Evolutionary conservation across 164 flowering plant genomes (phyloP), one percentile per base, ranked within the genome.

Genomic region (Aristolochia fimbriata): DNA sequence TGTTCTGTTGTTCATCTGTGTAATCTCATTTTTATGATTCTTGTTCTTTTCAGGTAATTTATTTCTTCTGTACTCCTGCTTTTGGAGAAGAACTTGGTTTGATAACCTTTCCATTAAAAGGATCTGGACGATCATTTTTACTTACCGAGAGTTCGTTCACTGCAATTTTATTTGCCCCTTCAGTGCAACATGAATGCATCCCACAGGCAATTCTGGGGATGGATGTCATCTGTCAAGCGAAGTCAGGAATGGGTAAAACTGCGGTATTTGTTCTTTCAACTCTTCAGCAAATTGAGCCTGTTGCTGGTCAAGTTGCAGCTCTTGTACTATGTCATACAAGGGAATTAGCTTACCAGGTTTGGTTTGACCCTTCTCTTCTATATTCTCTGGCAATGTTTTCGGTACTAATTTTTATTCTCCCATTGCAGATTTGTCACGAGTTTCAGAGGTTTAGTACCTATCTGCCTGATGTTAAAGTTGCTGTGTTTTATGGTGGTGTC

Each of bases 201-300:
- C 98, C 98, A 52, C 98, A 92, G 81, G 98, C 98, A 25, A 92
- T 89, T 25, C 65, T 92, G 73, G 98, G 98, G 55, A 92, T 92
- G 98, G 96, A 92, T 80, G 98, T 92, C 47, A 87, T 93, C 51
- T 93, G 98, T 62, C 98, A 93, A 84, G 98, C 98, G 0, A 93
- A 93, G 60, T 93, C 98, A 27, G 98, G 98, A 31, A 93, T 93
- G 98, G 98, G 98, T 11, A 93, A 93, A 70, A 93, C 98, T 59
- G 98, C 98, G 46, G 98, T 93, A 13, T 93, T 93, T 74, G 98
- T 93, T 64, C 75, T 93, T 5, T 93, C 97, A 16, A 76, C 92
- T 27, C 43, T 93, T 72, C 98, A 89, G 70, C 98, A 90, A 68
- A 89, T 87, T 66, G 97, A 89, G 64, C 92, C 96, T 17, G 87